phyloP scores from a whole-genome alignment of 768 basidiomycete species.

The Kwoniella botswanensis region DNA sequence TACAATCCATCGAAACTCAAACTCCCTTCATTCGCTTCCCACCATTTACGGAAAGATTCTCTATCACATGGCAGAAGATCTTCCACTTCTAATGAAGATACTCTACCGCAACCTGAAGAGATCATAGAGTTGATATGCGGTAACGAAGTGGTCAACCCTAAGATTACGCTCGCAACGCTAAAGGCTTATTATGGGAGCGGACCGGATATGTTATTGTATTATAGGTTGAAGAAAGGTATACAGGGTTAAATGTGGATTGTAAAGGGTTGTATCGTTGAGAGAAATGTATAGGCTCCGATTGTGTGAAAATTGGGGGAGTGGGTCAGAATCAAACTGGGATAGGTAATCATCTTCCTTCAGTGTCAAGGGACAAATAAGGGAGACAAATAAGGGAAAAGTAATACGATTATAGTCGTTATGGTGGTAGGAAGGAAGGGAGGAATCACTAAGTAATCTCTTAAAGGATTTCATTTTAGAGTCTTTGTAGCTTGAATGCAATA shows the following conservation, averaged over 20 bases:
- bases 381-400: neutral
- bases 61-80: neutral
- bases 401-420: neutral
- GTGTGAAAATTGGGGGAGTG: no score
- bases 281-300: neutral
- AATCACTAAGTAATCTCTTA: neutral
- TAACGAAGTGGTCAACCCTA: slow-evolving; percentile 76
- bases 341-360: neutral
- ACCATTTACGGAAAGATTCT: neutral
- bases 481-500: slow-evolving; percentile 1
- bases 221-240: slow-evolving; percentile 46
- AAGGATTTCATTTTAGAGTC: neutral
- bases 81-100: slow-evolving; percentile 7
- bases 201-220: slow-evolving; percentile 57
- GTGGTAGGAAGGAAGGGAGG: slow-evolving; percentile 3
- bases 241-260: neutral
- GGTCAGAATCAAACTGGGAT: no score
- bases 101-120: slow-evolving; percentile 64
- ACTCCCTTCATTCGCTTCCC: neutral
- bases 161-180: slow-evolving; percentile 88
- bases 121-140: slow-evolving; percentile 87
- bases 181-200: slow-evolving; percentile 67
- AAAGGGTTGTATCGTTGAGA: no score
- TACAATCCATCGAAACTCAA: slow-evolving; percentile 28
- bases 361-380: neutral